A percentile compares a stretch with the other conserved stretches of the same genome.
Evolutionary conservation across 2,329 filamentous ascomycete species (phyloP).

Genomic region (Stromatinia cepivora): DNA sequence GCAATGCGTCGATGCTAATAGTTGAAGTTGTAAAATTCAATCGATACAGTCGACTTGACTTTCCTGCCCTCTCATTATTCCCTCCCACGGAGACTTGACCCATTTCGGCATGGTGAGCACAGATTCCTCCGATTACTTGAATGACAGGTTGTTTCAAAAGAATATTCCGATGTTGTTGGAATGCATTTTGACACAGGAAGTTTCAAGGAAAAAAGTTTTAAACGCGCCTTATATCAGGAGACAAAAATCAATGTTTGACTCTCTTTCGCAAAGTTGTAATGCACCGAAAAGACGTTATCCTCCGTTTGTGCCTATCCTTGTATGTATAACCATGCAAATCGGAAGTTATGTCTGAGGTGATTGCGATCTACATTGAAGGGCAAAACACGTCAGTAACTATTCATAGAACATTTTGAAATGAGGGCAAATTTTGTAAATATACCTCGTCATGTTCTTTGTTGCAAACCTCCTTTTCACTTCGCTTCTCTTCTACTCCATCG

Average conservation of each 20-base stretch:
- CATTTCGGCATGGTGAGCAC: not conserved
- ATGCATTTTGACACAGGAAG: not conserved
- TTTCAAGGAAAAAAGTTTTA: not conserved
- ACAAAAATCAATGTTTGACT: not conserved
- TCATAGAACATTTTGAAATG: constrained; percentile 6
- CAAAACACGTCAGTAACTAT: constrained; percentile 13
- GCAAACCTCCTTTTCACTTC: constrained; percentile 6
- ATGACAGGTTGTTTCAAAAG: not conserved
- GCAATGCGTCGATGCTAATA: not conserved
- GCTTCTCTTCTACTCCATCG: not conserved
- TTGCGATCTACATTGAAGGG: constrained; percentile 9
- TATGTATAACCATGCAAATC: constrained; percentile 14
- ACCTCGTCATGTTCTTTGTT: not conserved
- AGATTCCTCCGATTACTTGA: not conserved
- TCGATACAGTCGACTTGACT: not conserved
- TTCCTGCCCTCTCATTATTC: not conserved
- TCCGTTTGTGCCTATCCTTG: constrained; percentile 8
- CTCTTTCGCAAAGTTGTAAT: not conserved
- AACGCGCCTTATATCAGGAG: not conserved
- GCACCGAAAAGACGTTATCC: constrained; percentile 6
- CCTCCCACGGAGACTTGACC: not conserved
- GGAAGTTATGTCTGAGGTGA: constrained; percentile 16
- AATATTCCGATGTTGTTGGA: constrained; percentile 13
- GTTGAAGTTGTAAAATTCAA: not conserved
- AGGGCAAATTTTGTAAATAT: not conserved